Base-by-base conservation (phyloP, 2,329 filamentous ascomycete species). In the Corniculantispora saksenae region DNA sequence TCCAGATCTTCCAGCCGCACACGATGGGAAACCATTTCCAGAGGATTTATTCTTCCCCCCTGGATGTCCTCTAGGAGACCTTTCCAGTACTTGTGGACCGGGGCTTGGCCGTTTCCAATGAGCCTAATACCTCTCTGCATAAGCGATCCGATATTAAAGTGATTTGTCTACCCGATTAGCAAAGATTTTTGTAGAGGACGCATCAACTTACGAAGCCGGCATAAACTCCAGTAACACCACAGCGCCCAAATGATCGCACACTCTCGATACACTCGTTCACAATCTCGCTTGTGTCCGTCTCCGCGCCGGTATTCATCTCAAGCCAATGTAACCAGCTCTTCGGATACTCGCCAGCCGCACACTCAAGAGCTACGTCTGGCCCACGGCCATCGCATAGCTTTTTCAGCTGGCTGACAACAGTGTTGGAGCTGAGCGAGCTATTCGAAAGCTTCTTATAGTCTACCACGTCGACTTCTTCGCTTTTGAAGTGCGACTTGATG, bases 91-190 rank as follows among this genome's bases (percentile, higher is more conserved):
- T 89, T 86, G 71, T 94, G 91, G 0, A 96, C 91, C 0, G 92
- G 92, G 0, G 85, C 85, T 70, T 89, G 86, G 1, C 86, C 86
- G 70, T 87, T 87, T 21, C 86, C 86, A 51, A 88, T 93, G 53
- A 97, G 84, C 1, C 91, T 89, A 69, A 96, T 87, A n/a, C 92
- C 92, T 38, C 91, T 88, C 78, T 96, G 88, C 92, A 96, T 96
- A 17, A 96, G 74, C 0, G 91, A 89, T 12, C 93, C 92, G 70
- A 94, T 89, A 77, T 92, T 92, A 82, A 94, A 92, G 76, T 92
- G 90, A 77, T 93, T 93, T 25, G 89, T 92, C 84, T 89, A 68
- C 1, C 40, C 32, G 29, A 23, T 54, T 53, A 53, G 56, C n/a
- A 32, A 32, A 32, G 32, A 32, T 32, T 32, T 32, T 32, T 32